phyloP scores from a whole-genome alignment of 2,329 filamentous ascomycete species.

The Aspergillus fructus region DNA sequence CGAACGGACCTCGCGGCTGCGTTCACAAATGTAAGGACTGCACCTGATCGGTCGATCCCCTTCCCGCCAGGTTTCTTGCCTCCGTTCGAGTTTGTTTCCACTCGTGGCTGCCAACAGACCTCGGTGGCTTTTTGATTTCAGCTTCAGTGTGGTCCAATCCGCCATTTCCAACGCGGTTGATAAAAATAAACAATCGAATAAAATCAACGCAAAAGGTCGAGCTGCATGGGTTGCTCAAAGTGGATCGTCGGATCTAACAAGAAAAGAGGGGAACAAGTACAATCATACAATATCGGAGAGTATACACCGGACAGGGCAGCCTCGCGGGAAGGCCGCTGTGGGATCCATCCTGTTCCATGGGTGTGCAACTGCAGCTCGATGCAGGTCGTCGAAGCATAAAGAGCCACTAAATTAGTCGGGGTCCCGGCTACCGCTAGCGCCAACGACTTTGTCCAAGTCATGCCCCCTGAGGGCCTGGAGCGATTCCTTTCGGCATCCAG shows the following conservation, averaged over 20 bases:
- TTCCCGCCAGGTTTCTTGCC: background rate
- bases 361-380: background rate
- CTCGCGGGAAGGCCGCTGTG: conserved; percentile 9
- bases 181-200: background rate
- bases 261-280: background rate
- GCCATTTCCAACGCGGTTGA: background rate
- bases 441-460: background rate
- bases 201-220: background rate
- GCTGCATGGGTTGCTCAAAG: background rate
- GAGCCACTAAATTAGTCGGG: conserved; percentile 5
- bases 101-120: conserved; percentile 12
- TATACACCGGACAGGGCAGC: background rate
- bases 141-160: background rate
- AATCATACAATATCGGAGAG: background rate
- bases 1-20: background rate
- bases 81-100: conserved; percentile 3
- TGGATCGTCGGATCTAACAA: background rate
- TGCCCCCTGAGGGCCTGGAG: too few relatives aligned
- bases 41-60: background rate
- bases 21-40: background rate
- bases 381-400: background rate
- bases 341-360: conserved; percentile 9
- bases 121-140: conserved; percentile 1
- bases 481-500: background rate
- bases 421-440: conserved; percentile 1